These are phyloP conservation scores for Graphilbum ipis-grandicollis DNA, from an alignment of 2,329 filamentous ascomycete genomes.

Conservation along the genomic window DNA sequence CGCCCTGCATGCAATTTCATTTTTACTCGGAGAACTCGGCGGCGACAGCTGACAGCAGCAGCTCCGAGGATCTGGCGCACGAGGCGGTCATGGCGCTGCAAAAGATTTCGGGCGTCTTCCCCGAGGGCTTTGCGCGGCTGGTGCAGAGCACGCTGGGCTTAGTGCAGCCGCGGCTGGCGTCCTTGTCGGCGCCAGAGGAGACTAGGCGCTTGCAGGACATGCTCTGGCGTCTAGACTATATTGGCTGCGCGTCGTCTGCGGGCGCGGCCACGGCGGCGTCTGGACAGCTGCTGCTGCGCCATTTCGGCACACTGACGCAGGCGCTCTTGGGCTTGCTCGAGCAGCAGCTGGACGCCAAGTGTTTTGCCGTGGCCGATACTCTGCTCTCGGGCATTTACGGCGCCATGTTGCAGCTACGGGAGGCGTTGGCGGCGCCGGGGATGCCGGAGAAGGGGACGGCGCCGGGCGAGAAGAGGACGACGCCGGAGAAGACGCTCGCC, in stretches of 20 bases:
- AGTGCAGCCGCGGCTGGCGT: background rate
- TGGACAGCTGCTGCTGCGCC: slow-evolving; percentile 7
- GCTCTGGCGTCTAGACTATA: slow-evolving; percentile 26
- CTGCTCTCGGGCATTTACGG: slow-evolving; percentile 19
- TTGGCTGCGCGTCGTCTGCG: slow-evolving; percentile 28
- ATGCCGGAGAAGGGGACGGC: slow-evolving; percentile 3
- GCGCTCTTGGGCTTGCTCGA: slow-evolving; percentile 16
- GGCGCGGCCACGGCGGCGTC: background rate
- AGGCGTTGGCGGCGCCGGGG: slow-evolving; percentile 16
- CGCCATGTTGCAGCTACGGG: slow-evolving; percentile 15
- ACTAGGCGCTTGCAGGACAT: slow-evolving; percentile 16
- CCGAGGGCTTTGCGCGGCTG: slow-evolving; percentile 3
- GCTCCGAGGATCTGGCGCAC: slow-evolving; percentile 4
- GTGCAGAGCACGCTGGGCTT: background rate
- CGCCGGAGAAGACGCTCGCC: background rate
- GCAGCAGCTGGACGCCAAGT: slow-evolving; percentile 17
- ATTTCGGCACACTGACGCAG: slow-evolving; percentile 9
- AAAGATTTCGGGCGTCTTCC: slow-evolving; percentile 4
- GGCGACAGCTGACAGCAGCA: background rate
- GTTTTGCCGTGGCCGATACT: slow-evolving; percentile 18
- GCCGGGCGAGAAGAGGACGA: background rate
- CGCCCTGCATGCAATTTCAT: slow-evolving; percentile 2
- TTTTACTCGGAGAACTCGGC: background rate
- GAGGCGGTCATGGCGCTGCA: slow-evolving; percentile 8
- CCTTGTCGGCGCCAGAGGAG: background rate